Evolutionary conservation across 2,329 filamentous ascomycete species (phyloP).

Genomic region (Tolypocladium tropicale): DNA sequence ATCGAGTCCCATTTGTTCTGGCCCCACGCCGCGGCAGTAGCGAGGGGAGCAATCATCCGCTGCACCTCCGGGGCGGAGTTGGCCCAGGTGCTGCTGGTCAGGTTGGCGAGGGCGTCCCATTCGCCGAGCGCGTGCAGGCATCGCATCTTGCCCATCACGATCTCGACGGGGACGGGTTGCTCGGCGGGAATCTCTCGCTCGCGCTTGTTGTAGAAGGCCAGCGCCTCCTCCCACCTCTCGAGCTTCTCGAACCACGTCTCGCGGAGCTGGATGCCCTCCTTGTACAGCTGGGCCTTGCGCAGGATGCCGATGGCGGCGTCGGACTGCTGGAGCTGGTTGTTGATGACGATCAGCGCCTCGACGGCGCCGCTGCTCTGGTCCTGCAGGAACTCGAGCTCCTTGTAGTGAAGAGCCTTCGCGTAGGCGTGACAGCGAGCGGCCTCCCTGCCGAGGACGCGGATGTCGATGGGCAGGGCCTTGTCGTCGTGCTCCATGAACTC

Average conservation of each 20-base stretch:
- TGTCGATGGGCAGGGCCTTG: slow-evolving; percentile 95
- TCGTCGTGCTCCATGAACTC: slow-evolving; percentile 99
- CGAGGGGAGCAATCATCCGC: slow-evolving; percentile 82
- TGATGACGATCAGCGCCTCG: slow-evolving; percentile 96
- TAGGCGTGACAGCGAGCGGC: slow-evolving; percentile 96
- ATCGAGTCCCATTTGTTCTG: slow-evolving; percentile 95
- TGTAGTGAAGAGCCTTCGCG: slow-evolving; percentile 96
- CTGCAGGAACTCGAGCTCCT: slow-evolving; percentile 95
- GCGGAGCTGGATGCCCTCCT: slow-evolving; percentile 83
- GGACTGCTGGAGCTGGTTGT: slow-evolving; percentile 97
- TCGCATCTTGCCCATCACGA: slow-evolving; percentile 99
- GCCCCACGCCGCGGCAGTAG: slow-evolving; percentile 93
- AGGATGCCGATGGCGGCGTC: slow-evolving; percentile 97
- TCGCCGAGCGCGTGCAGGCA: slow-evolving; percentile 95
- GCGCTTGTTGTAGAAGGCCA: slow-evolving; percentile 83
- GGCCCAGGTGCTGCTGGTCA: slow-evolving; percentile 90
- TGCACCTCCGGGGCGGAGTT: slow-evolving; percentile 82
- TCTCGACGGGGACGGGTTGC: slow-evolving; percentile 63
- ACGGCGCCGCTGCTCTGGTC: slow-evolving; percentile 94
- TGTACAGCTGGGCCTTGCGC: slow-evolving; percentile 88
- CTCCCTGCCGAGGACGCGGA: slow-evolving; percentile 85
- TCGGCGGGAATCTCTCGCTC: slow-evolving; percentile 57
- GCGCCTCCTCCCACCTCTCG: slow-evolving; percentile 93
- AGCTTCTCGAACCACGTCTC: slow-evolving; percentile 99
- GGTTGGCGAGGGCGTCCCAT: slow-evolving; percentile 83